Evolutionary conservation across 2,329 filamentous ascomycete species (phyloP), one percentile per base, ranked within the genome.

Genomic region (Colletotrichum musae): DNA sequence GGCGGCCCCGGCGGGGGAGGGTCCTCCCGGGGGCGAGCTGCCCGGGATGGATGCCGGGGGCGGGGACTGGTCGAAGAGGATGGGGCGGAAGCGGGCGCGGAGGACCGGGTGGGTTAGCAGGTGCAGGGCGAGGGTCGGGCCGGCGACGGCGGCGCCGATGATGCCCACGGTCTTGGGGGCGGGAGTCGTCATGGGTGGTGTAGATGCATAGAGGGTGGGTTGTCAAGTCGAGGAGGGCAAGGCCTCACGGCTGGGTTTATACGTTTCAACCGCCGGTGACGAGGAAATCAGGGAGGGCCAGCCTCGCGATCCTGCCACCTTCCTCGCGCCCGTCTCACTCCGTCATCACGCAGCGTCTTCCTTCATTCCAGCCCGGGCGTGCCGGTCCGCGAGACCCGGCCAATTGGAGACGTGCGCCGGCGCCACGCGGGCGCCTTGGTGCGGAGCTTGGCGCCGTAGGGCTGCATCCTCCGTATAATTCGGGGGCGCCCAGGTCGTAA

Each of bases 21-120:
- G 24, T 18, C 18, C 18, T 48, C 13, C 56, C 45, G 13, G 36
- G 18, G 24, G 41, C 12, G 53, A 43, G 15, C 21, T n/a, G 7
- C 18, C 51, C 56, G 41, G 56, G 26, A 28, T 45, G 24, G 48
- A 48, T 36, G 13, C 26, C 32, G 63, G 56, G 45, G 47, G 53
- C 13, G 58, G 58, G 7, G 64, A 53, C 6, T 62, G 63, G 48
- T 70, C 68, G 18, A 70, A 70, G 3, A 68, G 58, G 48, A 70
- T 45, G 13, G 64, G 68, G 24, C 54, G 64, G 32, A 63, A 68
- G 28, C 36, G 64, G 2, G 64, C 45, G 43, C 68, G 68, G 18
- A 70, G 58, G 13, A 68, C 32, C 16, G 68, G 68, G 26, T 68
- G 77, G 72, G 73, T 71, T 56, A 58, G 45, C 18, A 24, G 63